Percentiles rank a stretch among this genome's conserved stretches.
Evolutionary conservation across 768 basidiomycete species (phyloP).

Genomic region (Lepiota brunneoincarnata): DNA sequence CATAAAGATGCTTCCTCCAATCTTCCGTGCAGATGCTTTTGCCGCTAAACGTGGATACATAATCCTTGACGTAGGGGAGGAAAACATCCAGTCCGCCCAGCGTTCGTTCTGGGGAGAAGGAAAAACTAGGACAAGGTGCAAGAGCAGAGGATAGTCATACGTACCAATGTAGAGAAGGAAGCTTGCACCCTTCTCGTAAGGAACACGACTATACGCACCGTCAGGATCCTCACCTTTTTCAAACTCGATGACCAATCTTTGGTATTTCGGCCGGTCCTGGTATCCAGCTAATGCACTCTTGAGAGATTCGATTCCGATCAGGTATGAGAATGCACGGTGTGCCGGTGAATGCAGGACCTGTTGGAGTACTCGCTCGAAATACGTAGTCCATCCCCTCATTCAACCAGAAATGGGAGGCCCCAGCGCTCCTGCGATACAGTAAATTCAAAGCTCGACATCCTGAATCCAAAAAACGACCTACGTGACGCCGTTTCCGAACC

Average conservation of each 20-base stretch:
- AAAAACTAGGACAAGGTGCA: neutral
- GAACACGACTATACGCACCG: slow-evolving; percentile 69
- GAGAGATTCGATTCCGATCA: slow-evolving; percentile 72
- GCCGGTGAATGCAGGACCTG: slow-evolving; percentile 68
- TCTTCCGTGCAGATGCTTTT: slow-evolving; percentile 80
- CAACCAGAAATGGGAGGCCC: slow-evolving; percentile 83
- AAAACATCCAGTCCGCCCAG: slow-evolving; percentile 84
- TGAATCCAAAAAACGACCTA: no score
- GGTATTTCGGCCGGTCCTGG: slow-evolving; percentile 64
- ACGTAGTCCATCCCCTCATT: slow-evolving; percentile 96
- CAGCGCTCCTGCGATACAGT: no score
- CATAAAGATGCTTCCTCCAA: slow-evolving; percentile 80
- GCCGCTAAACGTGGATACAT: slow-evolving; percentile 78
- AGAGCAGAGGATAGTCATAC: slow-evolving; percentile 13
- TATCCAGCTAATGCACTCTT: slow-evolving; percentile 70
- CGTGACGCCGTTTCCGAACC: slow-evolving; percentile 93
- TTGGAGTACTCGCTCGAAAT: slow-evolving; percentile 81
- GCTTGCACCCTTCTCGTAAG: slow-evolving; percentile 90
- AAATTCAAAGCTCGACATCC: no score
- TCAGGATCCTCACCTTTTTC: slow-evolving; percentile 75
- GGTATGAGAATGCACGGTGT: slow-evolving; percentile 76
- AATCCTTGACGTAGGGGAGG: slow-evolving; percentile 80
- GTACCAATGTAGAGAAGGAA: slow-evolving; percentile 81
- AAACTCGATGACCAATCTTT: slow-evolving; percentile 75
- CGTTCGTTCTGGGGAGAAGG: slow-evolving; percentile 50